Base-by-base conservation (phyloP, 148 eudicot genomes). In the Polygonum maritimum region DNA sequence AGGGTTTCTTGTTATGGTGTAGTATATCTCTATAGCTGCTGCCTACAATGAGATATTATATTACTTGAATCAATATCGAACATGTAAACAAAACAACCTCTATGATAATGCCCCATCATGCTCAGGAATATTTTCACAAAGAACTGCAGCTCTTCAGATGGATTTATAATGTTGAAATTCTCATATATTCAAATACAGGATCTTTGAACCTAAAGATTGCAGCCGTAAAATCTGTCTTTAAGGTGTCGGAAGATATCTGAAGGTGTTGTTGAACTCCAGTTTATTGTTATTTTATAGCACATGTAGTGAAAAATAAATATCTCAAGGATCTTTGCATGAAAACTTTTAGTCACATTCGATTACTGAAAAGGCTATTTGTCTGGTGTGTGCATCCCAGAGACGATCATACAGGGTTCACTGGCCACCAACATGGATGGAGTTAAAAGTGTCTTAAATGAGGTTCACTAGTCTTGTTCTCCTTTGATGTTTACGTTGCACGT, bases 1-100 rank as follows among this genome's bases (percentile, higher is more conserved):
- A 96, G 35, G 91, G 87, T 82, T 85, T 92, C 88, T 96, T 96
- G 85, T 87, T 84, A 74, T 91, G 93, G 80, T 96, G 97, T 78
- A 92, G 81, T 84, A 96, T 86, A 81, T 96, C 99, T 76, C 84
- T 83, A 76, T 96, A 96, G 81, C 91, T 92, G 81, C 87, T 87
- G 83, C 89, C 99, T 96, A 79, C 31, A 82, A 54, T 73, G 75
- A 44, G 33, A 54, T 8, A 62, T 71, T 26, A 13, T 51, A 7
- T 35, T 19, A 12, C 45, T 35, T 15, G 1, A 65, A 44, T 67
- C 71, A 67, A 67, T 67, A 67, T 67, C 9, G 31, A 26, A 11
- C 69, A 35, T 36, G 10, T 67, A 38, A 67, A 18, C 9, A 35
- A 35, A 67, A 14, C 39, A 33, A 16, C 18, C 15, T 63, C 31